Evolutionary conservation across 2,329 filamentous ascomycete genomes (phyloP).

Genomic region (Coniochaeta sp.): DNA sequence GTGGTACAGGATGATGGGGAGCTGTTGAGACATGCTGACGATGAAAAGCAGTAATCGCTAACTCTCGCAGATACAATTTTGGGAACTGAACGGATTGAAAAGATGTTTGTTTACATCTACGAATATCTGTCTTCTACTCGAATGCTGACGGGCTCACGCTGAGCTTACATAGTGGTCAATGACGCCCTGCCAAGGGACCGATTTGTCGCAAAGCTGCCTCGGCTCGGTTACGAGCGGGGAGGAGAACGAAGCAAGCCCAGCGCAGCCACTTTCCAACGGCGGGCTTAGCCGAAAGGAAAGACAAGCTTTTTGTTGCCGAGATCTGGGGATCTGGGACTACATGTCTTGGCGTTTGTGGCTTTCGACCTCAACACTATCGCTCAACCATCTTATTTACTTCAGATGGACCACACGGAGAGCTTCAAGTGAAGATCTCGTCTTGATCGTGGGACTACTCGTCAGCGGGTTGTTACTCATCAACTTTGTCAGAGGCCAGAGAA

Average conservation of each 20-base stretch:
- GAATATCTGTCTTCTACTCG: no score
- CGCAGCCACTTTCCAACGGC: neutral
- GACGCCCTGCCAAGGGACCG: neutral
- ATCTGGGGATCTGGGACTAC: neutral
- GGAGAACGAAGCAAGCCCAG: neutral
- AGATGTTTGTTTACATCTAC: no score
- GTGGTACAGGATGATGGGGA: slow-evolving; percentile 55
- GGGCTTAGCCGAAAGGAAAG: neutral
- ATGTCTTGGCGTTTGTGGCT: neutral
- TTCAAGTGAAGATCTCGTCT: no score
- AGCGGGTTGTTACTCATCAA: no score
- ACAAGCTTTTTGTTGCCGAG: neutral
- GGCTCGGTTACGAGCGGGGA: neutral
- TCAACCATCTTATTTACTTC: no score
- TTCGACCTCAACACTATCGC: no score
- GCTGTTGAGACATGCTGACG: neutral
- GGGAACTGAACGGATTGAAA: no score
- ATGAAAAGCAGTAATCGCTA: no score
- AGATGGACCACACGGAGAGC: no score
- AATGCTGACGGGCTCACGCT: neutral
- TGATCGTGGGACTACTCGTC: no score
- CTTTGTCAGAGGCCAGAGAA: no score
- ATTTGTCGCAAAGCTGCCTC: neutral
- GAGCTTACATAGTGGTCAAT: neutral
- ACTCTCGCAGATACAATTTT: no score